Evolutionary conservation across 345 rosid genomes (phyloP), one percentile per base, ranked within the genome.

Genomic region (Eucalyptus erythrocorys): DNA sequence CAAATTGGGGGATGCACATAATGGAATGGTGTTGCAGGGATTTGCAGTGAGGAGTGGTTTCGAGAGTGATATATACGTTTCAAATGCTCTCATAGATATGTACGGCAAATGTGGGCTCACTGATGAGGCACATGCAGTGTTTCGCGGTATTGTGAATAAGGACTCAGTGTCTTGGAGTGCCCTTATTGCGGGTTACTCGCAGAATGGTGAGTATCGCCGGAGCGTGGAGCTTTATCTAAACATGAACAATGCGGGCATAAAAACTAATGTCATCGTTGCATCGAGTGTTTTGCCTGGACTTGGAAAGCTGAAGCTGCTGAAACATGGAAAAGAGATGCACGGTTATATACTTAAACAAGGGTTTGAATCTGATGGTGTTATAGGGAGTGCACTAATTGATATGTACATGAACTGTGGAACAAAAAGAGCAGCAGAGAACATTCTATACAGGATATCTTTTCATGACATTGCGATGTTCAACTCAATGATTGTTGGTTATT

Each of bases 51-150:
- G 82, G 76, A 71, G 89, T 40, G 90, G 94, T 47, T 88, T 91
- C 47, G 90, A 87, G 66, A 90, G 80, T 34, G 92, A 93, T 76
- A 87, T 93, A 86, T 93, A 91, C 86, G 94, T 95, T 86, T 95
- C 92, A n/a, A 95, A 94, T 92, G 92, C 96, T 43, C 87, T 93
- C 48, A 89, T 93, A 16, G 94, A 92, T 88, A 95, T 95, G 97
- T 94, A 94, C 89, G 87, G 95, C 16, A 94, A 95, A 87, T 92
- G 93, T n/a, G 88, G 90, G 90, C 93, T 92, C 68, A 86, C 88
- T 30, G 84, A 87, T 86, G 92, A 89, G 48, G 94, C 93, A 47
- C 89, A 85, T 80, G 80, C 66, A 89, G 90, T 92, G 55, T 95
- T 95, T 90, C 89, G 87, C 51, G 43, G 66, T 42, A 68, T 89